A percentile compares a stretch with the other conserved stretches of the same genome.
Conservation (phyloP, 1,139 yeast species). For the Candida labiduridarum region DNA sequence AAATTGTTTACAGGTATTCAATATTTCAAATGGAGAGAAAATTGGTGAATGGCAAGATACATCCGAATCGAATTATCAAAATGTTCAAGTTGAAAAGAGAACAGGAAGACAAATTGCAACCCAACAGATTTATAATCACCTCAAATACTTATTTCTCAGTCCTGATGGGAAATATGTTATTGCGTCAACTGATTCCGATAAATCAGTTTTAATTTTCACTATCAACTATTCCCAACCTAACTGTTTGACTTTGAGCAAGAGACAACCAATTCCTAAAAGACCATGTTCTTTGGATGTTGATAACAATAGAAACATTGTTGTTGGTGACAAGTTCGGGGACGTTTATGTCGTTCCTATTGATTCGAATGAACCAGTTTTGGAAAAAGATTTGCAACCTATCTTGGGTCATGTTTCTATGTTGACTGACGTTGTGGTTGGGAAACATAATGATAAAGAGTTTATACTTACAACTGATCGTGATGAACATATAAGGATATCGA, state of each 20-base stretch:
- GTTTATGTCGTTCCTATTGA: constrained; percentile 64
- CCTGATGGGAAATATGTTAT: constrained; percentile 57
- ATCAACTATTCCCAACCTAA: constrained; percentile 29
- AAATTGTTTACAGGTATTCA: constrained; percentile 56
- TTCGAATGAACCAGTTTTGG: constrained; percentile 32
- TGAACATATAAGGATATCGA: constrained; percentile 90
- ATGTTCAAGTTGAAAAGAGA: constrained; percentile 33
- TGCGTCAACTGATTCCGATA: constrained; percentile 81
- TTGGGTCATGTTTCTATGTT: constrained; percentile 97
- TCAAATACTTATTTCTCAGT: constrained; percentile 58
- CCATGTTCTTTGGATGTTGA: constrained; percentile 77
- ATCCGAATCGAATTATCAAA: constrained; percentile 36
- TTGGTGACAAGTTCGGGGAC: constrained; percentile 98
- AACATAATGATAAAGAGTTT: constrained; percentile 50
- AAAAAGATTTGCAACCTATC: constrained; percentile 58
- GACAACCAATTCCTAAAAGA: constrained; percentile 85
- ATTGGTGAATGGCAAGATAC: constrained; percentile 62
- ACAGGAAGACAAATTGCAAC: constrained; percentile 23
- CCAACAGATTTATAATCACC: constrained; percentile 63
- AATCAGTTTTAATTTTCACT: constrained; percentile 69
- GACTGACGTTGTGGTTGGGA: constrained; percentile 61
- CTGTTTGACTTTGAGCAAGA: constrained; percentile 56
- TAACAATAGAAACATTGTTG: constrained; percentile 53
- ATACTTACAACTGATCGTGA: constrained; percentile 90
- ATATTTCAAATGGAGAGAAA: constrained; percentile 27